phyloP scores from a whole-genome alignment of 1,139 yeast genomes.

The Hansenula sp. region DNA sequence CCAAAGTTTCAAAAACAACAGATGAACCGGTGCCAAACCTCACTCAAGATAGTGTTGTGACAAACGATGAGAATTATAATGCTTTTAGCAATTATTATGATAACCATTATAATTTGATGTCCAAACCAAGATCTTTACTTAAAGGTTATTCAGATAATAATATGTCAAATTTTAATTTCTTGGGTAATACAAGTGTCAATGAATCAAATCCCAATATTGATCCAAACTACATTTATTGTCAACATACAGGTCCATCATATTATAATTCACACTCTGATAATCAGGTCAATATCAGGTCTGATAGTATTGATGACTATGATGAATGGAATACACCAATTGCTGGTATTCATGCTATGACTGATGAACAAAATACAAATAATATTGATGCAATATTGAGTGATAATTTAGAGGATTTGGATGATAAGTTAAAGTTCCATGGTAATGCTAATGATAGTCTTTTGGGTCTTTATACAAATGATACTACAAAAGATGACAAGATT shows the following conservation, averaged over 20 bases:
- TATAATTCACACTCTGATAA: neutral
- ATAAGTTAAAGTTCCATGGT: neutral
- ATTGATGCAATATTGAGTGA: neutral
- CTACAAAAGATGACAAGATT: neutral
- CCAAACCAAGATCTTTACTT: neutral
- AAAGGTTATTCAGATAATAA: neutral
- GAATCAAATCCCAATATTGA: neutral
- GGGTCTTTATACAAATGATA: slow-evolving; percentile 4
- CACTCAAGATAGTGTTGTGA: slow-evolving; percentile 7
- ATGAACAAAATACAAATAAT: neutral
- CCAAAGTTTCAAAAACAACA: neutral
- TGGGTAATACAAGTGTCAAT: neutral
- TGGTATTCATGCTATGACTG: no score
- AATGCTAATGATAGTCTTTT: slow-evolving; percentile 1
- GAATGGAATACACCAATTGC: no score
- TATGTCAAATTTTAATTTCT: neutral
- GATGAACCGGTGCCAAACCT: slow-evolving; percentile 4
- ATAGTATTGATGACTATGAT: neutral
- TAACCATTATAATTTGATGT: no score
- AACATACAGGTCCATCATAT: neutral
- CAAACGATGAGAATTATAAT: slow-evolving; percentile 15
- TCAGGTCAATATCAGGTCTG: neutral
- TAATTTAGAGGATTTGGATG: neutral
- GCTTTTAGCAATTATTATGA: neutral
- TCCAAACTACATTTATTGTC: neutral